phyloP scores from a whole-genome alignment of 768 basidiomycete species.

The Naganishia randhawae region DNA sequence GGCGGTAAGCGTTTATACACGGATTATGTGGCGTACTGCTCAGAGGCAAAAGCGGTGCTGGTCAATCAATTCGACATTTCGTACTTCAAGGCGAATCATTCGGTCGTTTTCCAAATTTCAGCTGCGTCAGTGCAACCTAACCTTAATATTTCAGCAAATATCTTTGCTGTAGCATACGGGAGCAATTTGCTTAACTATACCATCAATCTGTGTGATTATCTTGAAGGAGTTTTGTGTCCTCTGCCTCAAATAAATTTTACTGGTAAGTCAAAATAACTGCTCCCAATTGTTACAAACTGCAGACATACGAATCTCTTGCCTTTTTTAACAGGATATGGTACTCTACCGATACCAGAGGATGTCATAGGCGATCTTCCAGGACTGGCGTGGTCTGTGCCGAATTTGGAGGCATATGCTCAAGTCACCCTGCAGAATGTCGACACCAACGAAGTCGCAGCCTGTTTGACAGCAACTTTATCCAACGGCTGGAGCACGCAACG shows the following conservation, averaged over 20 bases:
- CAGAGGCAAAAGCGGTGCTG: slow-evolving; percentile 41
- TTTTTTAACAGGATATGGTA: slow-evolving; percentile 39
- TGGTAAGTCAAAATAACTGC: slow-evolving; percentile 52
- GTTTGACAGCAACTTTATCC: slow-evolving; percentile 83
- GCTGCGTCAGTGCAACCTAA: slow-evolving; percentile 68
- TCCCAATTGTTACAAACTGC: background rate
- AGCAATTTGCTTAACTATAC: slow-evolving; percentile 75
- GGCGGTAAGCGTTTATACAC: slow-evolving; percentile 30
- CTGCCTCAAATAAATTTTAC: slow-evolving; percentile 77
- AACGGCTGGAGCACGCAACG: slow-evolving; percentile 85
- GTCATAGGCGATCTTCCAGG: slow-evolving; percentile 62
- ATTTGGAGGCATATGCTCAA: slow-evolving; percentile 84
- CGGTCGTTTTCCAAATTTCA: slow-evolving; percentile 76
- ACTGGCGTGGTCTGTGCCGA: slow-evolving; percentile 81
- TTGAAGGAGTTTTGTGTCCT: slow-evolving; percentile 76
- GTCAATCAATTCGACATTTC: slow-evolving; percentile 46
- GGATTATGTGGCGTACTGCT: slow-evolving; percentile 45
- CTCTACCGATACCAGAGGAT: slow-evolving; percentile 54
- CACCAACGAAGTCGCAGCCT: slow-evolving; percentile 74
- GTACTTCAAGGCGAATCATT: slow-evolving; percentile 51
- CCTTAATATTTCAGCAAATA: slow-evolving; percentile 74
- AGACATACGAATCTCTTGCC: background rate
- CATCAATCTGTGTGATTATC: slow-evolving; percentile 75
- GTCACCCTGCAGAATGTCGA: slow-evolving; percentile 66
- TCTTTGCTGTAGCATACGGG: slow-evolving; percentile 84